A percentile compares a stretch with the other conserved stretches of the same genome.
Conservation (phyloP, 179 eudicot genomes). For the Carnegiea gigantea region DNA sequence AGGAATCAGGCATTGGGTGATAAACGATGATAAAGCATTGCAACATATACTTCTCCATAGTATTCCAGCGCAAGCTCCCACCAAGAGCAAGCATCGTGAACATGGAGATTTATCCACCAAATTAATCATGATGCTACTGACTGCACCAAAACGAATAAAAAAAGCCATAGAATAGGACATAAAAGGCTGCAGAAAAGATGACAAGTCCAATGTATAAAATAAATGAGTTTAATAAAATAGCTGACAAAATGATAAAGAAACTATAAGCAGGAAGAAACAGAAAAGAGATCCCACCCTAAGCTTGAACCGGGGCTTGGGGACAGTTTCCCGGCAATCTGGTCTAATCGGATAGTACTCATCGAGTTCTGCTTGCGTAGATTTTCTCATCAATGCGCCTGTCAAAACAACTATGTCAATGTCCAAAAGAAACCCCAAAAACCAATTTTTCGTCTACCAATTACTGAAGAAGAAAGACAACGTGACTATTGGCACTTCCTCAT, state of each 20-base stretch:
- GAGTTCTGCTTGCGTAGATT: slow-evolving; percentile 44
- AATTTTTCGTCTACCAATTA: background rate
- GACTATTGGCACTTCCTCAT: background rate
- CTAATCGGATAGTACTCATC: slow-evolving; percentile 62
- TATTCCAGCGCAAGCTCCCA: background rate
- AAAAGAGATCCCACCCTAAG: slow-evolving; percentile 59
- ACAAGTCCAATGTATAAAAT: background rate
- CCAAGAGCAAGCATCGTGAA: background rate
- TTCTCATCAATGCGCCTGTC: slow-evolving; percentile 30
- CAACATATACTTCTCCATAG: background rate
- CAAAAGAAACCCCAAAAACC: slow-evolving; percentile 1
- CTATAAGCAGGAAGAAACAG: background rate
- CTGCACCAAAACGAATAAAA: background rate
- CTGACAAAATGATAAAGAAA: background rate
- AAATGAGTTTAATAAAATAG: background rate
- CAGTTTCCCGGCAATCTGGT: slow-evolving; percentile 74
- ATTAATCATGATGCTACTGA: background rate
- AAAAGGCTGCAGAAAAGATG: background rate
- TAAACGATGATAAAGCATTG: slow-evolving; percentile 1
- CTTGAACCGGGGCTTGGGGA: slow-evolving; percentile 72
- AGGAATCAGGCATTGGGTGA: background rate
- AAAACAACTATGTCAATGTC: slow-evolving; percentile 29
- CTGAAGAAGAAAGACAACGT: background rate
- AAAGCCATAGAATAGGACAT: background rate
- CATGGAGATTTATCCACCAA: background rate